Evolutionary conservation across 2,329 filamentous ascomycete genomes (phyloP).

Genomic region (Rhinocladiella mackenziei): DNA sequence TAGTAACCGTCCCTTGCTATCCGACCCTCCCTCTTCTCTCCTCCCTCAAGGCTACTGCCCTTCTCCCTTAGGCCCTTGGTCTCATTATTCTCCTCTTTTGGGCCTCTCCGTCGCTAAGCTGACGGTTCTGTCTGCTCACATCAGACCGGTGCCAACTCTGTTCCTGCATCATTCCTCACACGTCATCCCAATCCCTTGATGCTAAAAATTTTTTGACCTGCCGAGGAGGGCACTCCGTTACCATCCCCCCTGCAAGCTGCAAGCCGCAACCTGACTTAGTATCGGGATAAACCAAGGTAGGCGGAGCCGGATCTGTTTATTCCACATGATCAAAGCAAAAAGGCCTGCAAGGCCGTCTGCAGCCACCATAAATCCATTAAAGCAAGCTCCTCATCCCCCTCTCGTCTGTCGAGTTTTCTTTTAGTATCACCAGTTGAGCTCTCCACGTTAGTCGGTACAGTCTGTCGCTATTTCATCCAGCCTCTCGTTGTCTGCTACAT

Average conservation of each 20-base stretch:
- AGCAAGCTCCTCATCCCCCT: slow-evolving; percentile 2
- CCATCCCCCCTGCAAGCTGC: neutral
- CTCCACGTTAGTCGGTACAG: slow-evolving; percentile 3
- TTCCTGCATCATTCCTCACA: slow-evolving; percentile 12
- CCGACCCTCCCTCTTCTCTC: too few relatives aligned
- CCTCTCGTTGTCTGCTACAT: slow-evolving; percentile 12
- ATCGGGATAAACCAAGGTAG: slow-evolving; percentile 3
- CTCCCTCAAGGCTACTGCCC: too few relatives aligned
- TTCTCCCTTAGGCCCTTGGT: too few relatives aligned
- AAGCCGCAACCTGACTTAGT: too few relatives aligned
- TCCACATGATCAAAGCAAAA: neutral
- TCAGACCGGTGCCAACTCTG: slow-evolving; percentile 10
- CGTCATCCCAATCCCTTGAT: slow-evolving; percentile 1
- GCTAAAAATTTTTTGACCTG: too few relatives aligned
- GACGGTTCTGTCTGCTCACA: slow-evolving; percentile 4
- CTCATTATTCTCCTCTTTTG: too few relatives aligned
- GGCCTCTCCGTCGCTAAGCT: neutral
- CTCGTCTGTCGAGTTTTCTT: too few relatives aligned
- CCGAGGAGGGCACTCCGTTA: too few relatives aligned
- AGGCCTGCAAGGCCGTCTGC: neutral
- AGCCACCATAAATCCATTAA: slow-evolving; percentile 1
- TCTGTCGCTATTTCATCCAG: slow-evolving; percentile 8
- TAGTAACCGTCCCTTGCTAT: too few relatives aligned
- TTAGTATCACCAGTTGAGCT: slow-evolving; percentile 8
- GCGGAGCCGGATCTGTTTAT: neutral